phyloP scores from a whole-genome alignment of 208 protist species.

The Leishmania turanica region DNA sequence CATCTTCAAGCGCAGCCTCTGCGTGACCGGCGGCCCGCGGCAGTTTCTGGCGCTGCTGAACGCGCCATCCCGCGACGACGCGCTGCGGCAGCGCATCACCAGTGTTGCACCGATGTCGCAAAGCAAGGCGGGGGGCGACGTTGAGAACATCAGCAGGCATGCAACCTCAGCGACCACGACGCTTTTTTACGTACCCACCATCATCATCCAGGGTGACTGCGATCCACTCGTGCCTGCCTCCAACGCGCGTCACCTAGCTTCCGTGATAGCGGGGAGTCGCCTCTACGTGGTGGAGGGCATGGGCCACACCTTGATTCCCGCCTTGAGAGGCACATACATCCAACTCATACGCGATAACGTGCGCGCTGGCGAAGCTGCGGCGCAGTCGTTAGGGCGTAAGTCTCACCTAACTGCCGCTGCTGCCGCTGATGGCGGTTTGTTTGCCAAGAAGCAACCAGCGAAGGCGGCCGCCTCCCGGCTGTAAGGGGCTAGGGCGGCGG shows the following conservation, averaged over 20 bases:
- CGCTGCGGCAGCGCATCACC: conserved; percentile 34
- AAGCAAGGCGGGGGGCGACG: background rate
- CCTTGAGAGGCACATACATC: conserved; percentile 26
- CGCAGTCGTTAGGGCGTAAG: conserved; percentile 5
- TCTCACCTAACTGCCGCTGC: background rate
- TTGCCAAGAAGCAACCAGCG: background rate
- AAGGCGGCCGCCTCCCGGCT: conserved; percentile 22
- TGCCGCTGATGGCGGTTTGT: conserved; percentile 4
- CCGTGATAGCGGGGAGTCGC: conserved; percentile 42
- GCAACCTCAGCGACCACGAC: background rate
- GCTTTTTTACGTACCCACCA: conserved; percentile 51
- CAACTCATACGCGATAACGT: conserved; percentile 35
- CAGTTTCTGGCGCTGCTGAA: conserved; percentile 68
- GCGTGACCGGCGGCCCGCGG: conserved; percentile 45
- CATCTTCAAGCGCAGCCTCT: conserved; percentile 48
- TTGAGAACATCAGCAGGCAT: background rate
- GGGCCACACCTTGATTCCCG: conserved; percentile 66
- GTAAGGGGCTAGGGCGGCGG: background rate
- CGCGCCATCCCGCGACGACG: conserved; percentile 33
- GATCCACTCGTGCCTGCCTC: conserved; percentile 55
- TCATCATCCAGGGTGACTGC: conserved; percentile 71
- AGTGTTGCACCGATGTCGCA: conserved; percentile 13
- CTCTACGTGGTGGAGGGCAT: conserved; percentile 52
- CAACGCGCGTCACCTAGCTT: conserved; percentile 50
- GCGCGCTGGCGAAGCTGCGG: conserved; percentile 21